These are phyloP conservation scores for Fagopyrum tataricum DNA, from an alignment of 148 eudicot species.

Conservation along the genomic window DNA sequence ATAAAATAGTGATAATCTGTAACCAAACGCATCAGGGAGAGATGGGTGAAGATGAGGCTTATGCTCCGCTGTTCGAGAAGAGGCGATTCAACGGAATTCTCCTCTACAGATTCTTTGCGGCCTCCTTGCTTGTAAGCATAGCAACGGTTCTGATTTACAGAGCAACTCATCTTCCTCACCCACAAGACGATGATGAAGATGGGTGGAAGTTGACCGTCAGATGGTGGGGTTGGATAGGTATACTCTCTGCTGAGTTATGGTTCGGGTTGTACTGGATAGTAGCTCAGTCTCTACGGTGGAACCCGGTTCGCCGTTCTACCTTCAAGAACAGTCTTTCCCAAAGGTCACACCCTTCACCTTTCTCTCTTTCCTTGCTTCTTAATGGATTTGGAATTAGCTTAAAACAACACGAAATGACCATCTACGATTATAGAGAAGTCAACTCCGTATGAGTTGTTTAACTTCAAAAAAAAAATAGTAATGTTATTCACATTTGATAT, in stretches of 20 bases:
- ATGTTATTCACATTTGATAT: no score
- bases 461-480: no score
- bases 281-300: slow-evolving; percentile 57
- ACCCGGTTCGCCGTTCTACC: slow-evolving; percentile 32
- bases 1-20: no score
- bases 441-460: no score
- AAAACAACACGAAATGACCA: no score
- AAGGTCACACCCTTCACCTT: slow-evolving; percentile 28
- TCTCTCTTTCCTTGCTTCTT: no score
- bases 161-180: slow-evolving; percentile 22
- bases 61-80: slow-evolving; percentile 36
- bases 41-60: not conserved
- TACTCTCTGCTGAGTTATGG: slow-evolving; percentile 63
- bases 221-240: slow-evolving; percentile 35
- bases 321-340: slow-evolving; percentile 52
- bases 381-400: no score
- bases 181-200: not conserved
- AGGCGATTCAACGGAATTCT: slow-evolving; percentile 28
- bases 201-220: not conserved
- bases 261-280: slow-evolving; percentile 66
- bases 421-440: no score
- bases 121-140: slow-evolving; percentile 32
- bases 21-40: no score
- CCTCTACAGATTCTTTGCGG: slow-evolving; percentile 37
- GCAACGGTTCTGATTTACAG: slow-evolving; percentile 46